Evolutionary conservation across 2,329 filamentous ascomycete species (phyloP).

Genomic region (Verticillium nubilum): DNA sequence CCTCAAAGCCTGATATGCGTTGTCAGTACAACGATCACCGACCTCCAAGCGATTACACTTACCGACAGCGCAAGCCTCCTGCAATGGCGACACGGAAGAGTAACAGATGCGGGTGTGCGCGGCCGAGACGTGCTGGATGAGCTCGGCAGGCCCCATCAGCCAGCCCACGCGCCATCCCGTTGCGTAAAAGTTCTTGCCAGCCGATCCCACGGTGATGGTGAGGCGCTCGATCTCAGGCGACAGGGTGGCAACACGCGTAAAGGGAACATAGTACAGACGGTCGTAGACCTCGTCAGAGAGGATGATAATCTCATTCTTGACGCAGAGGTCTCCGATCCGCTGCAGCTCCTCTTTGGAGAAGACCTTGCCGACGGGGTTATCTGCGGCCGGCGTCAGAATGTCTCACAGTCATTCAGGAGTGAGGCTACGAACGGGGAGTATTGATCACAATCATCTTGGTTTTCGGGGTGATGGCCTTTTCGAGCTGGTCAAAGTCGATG

Average conservation of each 20-base stretch:
- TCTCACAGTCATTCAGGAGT: neutral
- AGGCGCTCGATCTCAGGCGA: conserved; percentile 84
- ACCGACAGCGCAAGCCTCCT: conserved; percentile 87
- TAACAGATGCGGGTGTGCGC: conserved; percentile 97
- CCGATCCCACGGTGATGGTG: conserved; percentile 90
- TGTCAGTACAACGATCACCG: neutral
- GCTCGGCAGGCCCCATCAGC: conserved; percentile 80
- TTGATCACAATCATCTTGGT: conserved; percentile 97
- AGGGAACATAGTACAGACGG: conserved; percentile 89
- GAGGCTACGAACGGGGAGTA: conserved; percentile 49
- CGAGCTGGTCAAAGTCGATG: conserved; percentile 77
- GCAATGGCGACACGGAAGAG: conserved; percentile 84
- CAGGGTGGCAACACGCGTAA: conserved; percentile 85
- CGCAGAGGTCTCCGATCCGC: conserved; percentile 79
- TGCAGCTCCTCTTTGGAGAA: conserved; percentile 80
- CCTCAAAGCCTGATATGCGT: conserved; percentile 60
- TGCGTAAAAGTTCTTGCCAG: conserved; percentile 97
- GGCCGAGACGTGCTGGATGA: conserved; percentile 86
- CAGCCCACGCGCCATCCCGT: conserved; percentile 96
- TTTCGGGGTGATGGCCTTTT: conserved; percentile 72
- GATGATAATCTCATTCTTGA: conserved; percentile 91
- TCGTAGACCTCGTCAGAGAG: conserved; percentile 93
- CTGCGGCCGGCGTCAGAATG: conserved; percentile 26
- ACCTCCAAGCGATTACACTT: conserved; percentile 10
- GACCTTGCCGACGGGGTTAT: conserved; percentile 97